These are phyloP conservation scores for Luvunga scandens DNA, from an alignment of 345 rosid genomes.

Conservation along the genomic window DNA sequence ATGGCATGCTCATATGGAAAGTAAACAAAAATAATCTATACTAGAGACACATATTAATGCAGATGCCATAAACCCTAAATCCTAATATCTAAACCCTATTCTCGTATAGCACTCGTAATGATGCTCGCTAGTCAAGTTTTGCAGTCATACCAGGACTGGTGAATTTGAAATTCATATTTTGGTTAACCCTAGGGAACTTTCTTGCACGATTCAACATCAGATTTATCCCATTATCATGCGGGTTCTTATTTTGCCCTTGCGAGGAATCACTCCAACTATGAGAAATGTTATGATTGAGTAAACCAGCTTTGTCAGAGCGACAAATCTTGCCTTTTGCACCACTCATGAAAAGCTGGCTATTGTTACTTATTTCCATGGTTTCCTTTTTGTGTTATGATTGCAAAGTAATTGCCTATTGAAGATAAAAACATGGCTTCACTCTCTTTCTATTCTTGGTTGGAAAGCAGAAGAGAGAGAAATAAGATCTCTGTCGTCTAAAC, in stretches of 20 bases:
- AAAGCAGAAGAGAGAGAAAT: background rate
- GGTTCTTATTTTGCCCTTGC: background rate
- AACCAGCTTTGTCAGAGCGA: background rate
- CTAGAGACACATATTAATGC: no score
- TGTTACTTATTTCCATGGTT: background rate
- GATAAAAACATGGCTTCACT: background rate
- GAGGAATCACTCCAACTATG: background rate
- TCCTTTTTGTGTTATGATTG: background rate
- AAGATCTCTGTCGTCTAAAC: background rate
- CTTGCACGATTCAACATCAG: background rate
- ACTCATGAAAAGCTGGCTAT: background rate
- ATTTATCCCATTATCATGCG: background rate
- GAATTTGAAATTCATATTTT: background rate
- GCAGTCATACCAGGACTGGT: background rate
- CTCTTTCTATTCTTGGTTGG: slow-evolving; percentile 2
- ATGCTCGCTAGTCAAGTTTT: background rate
- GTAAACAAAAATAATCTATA: no score
- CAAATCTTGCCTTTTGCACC: background rate
- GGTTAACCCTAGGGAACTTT: background rate
- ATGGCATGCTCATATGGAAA: no score
- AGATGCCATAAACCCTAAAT: no score
- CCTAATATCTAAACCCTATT: no score
- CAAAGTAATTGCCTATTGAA: background rate
- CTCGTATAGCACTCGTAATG: no score
- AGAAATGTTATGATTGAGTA: background rate